Evolutionary conservation across 169 alveolate species (phyloP).

Genomic region (Cryptosporidium ryanae): DNA sequence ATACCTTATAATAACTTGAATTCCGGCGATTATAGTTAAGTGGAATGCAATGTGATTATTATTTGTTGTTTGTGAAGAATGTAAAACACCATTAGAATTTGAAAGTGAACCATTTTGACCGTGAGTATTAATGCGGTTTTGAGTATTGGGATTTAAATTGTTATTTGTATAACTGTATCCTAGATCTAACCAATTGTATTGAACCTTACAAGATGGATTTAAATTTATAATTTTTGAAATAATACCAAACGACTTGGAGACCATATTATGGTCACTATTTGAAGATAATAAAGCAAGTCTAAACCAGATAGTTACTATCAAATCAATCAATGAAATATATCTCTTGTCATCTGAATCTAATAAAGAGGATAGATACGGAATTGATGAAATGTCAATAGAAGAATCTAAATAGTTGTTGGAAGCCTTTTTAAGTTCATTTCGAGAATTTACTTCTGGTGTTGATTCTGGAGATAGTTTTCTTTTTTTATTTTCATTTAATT

Average conservation of each 20-base stretch:
- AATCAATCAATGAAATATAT: conserved; percentile 12
- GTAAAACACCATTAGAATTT: not conserved
- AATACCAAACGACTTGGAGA: conserved; percentile 19
- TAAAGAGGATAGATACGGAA: conserved; percentile 21
- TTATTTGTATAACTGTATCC: conserved; percentile 19
- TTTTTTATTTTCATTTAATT: not conserved
- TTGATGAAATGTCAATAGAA: conserved; percentile 50
- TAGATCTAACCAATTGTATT: conserved; percentile 55
- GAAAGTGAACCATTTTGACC: conserved; percentile 5
- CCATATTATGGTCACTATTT: conserved; percentile 48
- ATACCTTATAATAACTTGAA: conserved; percentile 20
- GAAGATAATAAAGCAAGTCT: conserved; percentile 56
- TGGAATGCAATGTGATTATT: conserved; percentile 31
- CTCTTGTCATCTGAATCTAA: conserved; percentile 1
- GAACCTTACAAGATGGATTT: conserved; percentile 9
- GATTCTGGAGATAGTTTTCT: conserved; percentile 18
- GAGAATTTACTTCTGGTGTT: not conserved
- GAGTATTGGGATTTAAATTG: not conserved
- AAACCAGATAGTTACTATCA: conserved; percentile 51
- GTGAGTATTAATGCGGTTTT: not conserved
- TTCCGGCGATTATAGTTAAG: conserved; percentile 52
- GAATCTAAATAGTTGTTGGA: not conserved
- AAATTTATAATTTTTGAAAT: conserved; percentile 19
- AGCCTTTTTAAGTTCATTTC: not conserved
- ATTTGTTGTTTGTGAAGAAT: conserved; percentile 4